These are phyloP conservation scores for Barnettozyma californica DNA, from an alignment of 805 yeast genomes.

Conservation along the genomic window DNA sequence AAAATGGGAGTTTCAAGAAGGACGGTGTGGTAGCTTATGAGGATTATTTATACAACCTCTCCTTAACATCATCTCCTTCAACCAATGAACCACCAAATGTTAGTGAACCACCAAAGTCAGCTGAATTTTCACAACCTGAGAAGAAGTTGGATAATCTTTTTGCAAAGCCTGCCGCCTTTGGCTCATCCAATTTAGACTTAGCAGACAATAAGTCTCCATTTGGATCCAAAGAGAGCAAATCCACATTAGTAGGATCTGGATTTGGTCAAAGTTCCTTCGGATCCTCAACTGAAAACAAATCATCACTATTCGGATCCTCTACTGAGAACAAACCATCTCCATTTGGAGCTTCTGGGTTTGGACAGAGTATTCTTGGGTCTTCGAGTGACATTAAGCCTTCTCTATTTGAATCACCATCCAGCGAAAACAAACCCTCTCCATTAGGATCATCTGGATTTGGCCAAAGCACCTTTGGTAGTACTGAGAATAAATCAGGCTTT, in stretches of 20 bases:
- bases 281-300: not conserved
- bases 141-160: not conserved
- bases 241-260: too few relatives aligned
- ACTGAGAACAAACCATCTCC: not conserved
- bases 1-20: constrained; percentile 28
- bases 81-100: not conserved
- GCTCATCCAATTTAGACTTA: not conserved
- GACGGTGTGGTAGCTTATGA: constrained; percentile 6
- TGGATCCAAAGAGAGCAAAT: not conserved
- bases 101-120: not conserved
- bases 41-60: constrained; percentile 4
- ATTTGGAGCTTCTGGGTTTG: too few relatives aligned
- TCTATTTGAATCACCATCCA: not conserved
- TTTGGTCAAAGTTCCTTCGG: not conserved
- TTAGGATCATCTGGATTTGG: not conserved
- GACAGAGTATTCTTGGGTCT: not conserved
- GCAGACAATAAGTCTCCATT: too few relatives aligned
- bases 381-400: not conserved
- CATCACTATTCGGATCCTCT: not conserved
- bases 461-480: constrained; percentile 6
- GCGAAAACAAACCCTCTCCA: not conserved
- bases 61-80: not conserved
- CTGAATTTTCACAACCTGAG: not conserved
- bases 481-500: not conserved
- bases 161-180: not conserved